Percentiles rank a stretch among this genome's conserved stretches.
phyloP scores from a whole-genome alignment of 78 protist genomes.

The Dictyostelium intermedium region DNA sequence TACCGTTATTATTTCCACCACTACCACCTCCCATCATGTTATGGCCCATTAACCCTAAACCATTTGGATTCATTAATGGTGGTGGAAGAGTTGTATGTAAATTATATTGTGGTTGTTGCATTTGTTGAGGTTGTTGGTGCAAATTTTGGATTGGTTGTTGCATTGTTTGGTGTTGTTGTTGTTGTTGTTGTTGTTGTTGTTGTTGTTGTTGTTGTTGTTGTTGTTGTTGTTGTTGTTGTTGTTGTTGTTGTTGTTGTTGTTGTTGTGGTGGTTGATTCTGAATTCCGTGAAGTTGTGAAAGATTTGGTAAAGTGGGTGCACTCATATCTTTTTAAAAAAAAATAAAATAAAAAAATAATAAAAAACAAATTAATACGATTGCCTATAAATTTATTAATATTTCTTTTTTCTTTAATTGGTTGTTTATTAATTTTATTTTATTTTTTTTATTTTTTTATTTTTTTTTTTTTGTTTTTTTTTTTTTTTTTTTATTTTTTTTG shows the following conservation, averaged over 20 bases:
- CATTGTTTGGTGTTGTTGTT: neutral
- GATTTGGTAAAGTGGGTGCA: neutral
- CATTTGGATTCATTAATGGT: neutral
- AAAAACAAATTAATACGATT: no score
- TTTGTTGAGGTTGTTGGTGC: neutral
- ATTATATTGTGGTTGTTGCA: neutral
- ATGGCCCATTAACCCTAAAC: neutral
- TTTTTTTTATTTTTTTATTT: neutral
- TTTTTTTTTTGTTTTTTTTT: neutral
- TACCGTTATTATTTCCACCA: neutral
- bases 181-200: neutral
- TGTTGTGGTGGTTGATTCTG: neutral
- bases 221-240: neutral
- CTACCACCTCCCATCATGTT: neutral
- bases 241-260: neutral
- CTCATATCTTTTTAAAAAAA: neutral
- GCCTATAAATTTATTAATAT: neutral
- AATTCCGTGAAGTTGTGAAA: conserved; percentile 5
- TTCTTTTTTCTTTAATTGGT: neutral
- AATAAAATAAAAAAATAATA: neutral
- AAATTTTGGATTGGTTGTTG: conserved; percentile 1
- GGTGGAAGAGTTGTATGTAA: neutral
- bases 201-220: neutral
- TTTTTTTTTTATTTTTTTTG: no score
- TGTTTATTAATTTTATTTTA: neutral